A percentile compares a stretch with the other conserved stretches of the same genome.
phyloP scores from a whole-genome alignment of 306 rosid genomes.

The Medicago arabica region DNA sequence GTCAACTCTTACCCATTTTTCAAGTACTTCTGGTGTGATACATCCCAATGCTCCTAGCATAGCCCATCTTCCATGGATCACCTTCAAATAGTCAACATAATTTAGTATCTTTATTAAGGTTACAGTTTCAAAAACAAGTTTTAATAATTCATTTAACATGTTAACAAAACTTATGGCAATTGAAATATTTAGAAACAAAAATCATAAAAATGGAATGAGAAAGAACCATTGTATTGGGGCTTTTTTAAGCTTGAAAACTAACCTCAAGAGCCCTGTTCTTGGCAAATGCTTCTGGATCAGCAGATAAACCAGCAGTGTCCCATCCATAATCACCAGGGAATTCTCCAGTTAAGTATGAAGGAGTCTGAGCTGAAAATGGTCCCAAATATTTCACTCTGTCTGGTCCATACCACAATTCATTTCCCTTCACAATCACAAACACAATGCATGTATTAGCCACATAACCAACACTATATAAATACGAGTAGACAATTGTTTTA shows the following conservation, averaged over 20 bases:
- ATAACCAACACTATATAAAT: not conserved
- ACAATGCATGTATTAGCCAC: not conserved
- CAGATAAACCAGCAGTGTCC: constrained; percentile 91
- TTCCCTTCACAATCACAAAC: constrained; percentile 56
- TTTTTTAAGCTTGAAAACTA: not conserved
- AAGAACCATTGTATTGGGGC: not conserved
- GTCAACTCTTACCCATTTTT: constrained; percentile 70
- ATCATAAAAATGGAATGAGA: too few species aligned
- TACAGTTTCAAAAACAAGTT: too few species aligned
- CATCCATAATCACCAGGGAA: constrained; percentile 91
- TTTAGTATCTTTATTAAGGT: not conserved
- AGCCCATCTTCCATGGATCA: constrained; percentile 95
- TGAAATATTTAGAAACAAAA: too few species aligned
- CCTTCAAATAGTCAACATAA: constrained; percentile 46
- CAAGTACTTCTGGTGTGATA: constrained; percentile 86
- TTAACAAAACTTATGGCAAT: too few species aligned
- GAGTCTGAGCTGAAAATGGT: constrained; percentile 89
- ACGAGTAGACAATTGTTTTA: too few species aligned
- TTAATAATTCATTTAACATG: too few species aligned
- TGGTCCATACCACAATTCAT: constrained; percentile 89
- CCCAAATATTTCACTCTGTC: constrained; percentile 90
- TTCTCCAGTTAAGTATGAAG: constrained; percentile 83
- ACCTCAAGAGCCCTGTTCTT: constrained; percentile 96
- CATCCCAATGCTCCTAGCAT: constrained; percentile 96
- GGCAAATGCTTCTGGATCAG: constrained; percentile 93